Evolutionary conservation across 2,329 filamentous ascomycete genomes (phyloP), one percentile per base, ranked within the genome.

Genomic region (Neonectria hederae): DNA sequence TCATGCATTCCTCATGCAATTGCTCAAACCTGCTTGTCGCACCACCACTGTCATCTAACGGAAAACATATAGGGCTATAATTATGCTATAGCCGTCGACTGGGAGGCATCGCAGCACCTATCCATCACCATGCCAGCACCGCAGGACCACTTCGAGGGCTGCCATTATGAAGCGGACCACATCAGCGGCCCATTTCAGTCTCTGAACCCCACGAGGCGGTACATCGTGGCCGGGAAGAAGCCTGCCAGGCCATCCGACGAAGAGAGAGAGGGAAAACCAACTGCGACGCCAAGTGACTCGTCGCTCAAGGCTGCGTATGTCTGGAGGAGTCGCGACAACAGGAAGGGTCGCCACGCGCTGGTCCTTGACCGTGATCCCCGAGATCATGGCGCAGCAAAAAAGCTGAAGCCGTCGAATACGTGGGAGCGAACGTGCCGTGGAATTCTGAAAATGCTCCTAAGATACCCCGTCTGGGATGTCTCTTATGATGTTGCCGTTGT

Each of bases 291-390:
- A 3, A 9, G 5, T 0, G 43, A 13, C n/a, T 40, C n/a, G n/a
- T 62, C 19, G 9, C 63, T 55, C 11, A 80, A 78, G 48, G 76
- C 77, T 24, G 67, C 62, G 2, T 74, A 75, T 54, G 65, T 82
- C 53, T 82, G 81, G 81, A 76, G 78, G 19, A 80, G 78, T 45
- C 77, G 81, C 11, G 79, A 83, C 68, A 82, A 82, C 59, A 74
- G 80, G 52, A 83, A 83, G 59, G 81, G 80, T 28, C 75, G 81
- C 0, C 80, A 82, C 59, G 72, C 76, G 2, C 51, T 75, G 3
- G 71, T 66, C 11, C 66, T 80, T 1, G 52, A 58, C 5, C 63
- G 49, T 1, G 56, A 73, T 38, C 59, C 65, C 7, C 28, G 51
- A 19, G 56, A 65, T 13, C 59, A 71, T 11, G 45, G 38, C 2